Conservation (phyloP, 106 monocot species). For the Vanilla planifolia region DNA sequence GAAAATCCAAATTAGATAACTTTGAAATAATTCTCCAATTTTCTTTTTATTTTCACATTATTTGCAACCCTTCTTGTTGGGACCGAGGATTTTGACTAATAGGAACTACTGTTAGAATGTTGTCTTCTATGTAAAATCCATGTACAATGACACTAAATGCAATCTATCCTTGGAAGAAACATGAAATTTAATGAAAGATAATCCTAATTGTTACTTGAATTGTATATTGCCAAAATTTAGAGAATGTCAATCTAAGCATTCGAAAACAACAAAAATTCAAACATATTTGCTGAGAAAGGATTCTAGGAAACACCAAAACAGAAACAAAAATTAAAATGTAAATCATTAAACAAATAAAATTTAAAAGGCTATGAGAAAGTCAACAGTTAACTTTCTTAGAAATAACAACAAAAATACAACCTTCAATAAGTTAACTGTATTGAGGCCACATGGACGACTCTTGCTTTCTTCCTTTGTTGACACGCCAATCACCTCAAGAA, state of each 20-base stretch:
- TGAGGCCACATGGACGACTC: constrained; percentile 88
- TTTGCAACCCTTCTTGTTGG: too few relatives aligned
- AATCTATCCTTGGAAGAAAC: too few relatives aligned
- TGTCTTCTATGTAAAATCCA: too few relatives aligned
- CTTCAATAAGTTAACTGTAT: constrained; percentile 90
- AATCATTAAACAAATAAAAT: not conserved
- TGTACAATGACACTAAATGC: too few relatives aligned
- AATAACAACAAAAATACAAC: constrained; percentile 18
- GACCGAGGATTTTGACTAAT: too few relatives aligned
- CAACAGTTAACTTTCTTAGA: not conserved
- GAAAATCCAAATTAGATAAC: too few relatives aligned
- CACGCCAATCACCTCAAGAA: constrained; percentile 58
- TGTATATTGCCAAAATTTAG: not conserved
- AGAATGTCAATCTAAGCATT: not conserved
- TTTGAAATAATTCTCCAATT: too few relatives aligned
- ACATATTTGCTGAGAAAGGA: not conserved
- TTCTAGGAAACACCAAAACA: not conserved
- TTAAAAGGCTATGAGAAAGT: not conserved
- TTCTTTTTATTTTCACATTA: too few relatives aligned
- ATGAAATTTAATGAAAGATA: not conserved
- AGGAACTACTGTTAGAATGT: too few relatives aligned
- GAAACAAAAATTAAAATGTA: not conserved
- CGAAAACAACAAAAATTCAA: not conserved
- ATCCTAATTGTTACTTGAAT: not conserved
- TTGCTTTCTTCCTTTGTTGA: constrained; percentile 78